Evolutionary conservation across 768 basidiomycete genomes (phyloP), one percentile per base, ranked within the genome.

Genomic region (Kwoniella bestiolae): DNA sequence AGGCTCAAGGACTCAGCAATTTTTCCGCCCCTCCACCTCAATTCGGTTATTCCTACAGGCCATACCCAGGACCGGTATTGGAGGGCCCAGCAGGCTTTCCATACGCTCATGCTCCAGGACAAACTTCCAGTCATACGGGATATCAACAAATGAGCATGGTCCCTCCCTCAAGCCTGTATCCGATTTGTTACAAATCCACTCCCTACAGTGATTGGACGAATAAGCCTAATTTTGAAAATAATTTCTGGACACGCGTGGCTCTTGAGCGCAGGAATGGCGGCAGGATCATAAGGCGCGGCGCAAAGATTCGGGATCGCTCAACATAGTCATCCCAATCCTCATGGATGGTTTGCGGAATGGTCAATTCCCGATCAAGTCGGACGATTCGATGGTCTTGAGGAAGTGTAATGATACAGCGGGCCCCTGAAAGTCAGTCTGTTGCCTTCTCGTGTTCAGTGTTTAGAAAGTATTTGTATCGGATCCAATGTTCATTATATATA

Each of bases 21-120:
- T 32, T 32, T n/a, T 55, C 34, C 52, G 52, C 52, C 2, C 14
- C 26, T 2, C 52, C 52, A 0, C 34, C 52, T 0, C 52, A 55
- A 34, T 38, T 55, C 52, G 52, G 52, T 32, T 35, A 55, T 18
- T 38, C 52, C 29, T 55, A 55, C 52, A 32, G 32, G 34, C 32
- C 52, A 41, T 41, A 41, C 38, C 14, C 38, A 41, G 38, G 5
- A 16, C 14, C 5, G 38, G 9, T 16, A 14, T 18, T 16, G 38
- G 18, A 16, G 8, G 38, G 12, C 18, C 12, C 38, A 41, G 38
- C 38, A 9, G 11, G 38, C 38, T 41, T 41, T 18, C 38, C 12
- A n/a, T n/a, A n/a, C n/a, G n/a, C n/a, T 41, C 38, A 41, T 14
- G 38, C 38, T 14, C 38, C 38, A 41, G 38, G 38, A 41, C 38